Evolutionary conservation across 2,329 filamentous ascomycete genomes (phyloP).

Genomic region (Eutypella sp.): DNA sequence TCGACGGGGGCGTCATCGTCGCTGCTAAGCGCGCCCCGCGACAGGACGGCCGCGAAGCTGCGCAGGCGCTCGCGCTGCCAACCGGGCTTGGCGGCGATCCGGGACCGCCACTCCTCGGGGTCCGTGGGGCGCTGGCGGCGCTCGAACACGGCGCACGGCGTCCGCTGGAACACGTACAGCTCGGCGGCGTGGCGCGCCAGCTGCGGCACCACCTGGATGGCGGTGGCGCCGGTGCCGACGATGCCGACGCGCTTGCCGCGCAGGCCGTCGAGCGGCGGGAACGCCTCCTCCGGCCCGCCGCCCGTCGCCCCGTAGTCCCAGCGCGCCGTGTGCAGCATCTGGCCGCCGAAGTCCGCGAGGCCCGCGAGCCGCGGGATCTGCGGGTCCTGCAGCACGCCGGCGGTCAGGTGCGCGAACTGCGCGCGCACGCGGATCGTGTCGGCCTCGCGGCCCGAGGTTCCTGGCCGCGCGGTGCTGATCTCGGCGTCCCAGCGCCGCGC

Average conservation of each 20-base stretch:
- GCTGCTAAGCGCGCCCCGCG: too few species aligned
- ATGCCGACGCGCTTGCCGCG: conserved; percentile 42
- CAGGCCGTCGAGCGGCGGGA: conserved; percentile 38
- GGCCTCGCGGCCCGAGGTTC: conserved; percentile 17
- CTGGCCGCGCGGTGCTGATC: conserved; percentile 23
- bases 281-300: conserved; percentile 29
- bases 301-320: conserved; percentile 42
- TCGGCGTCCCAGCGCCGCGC: conserved; percentile 18
- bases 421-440: conserved; percentile 29
- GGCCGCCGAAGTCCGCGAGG: conserved; percentile 36
- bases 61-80: conserved; percentile 44
- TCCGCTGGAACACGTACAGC: conserved; percentile 53
- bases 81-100: conserved; percentile 32
- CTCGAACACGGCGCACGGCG: conserved; percentile 30
- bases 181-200: conserved; percentile 43
- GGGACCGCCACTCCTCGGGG: conserved; percentile 31
- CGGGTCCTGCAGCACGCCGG: conserved; percentile 35
- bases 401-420: conserved; percentile 35
- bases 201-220: conserved; percentile 39
- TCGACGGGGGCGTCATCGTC: conserved; percentile 30
- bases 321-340: conserved; percentile 40
- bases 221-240: conserved; percentile 47
- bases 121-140: conserved; percentile 27
- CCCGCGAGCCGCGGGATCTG: conserved; percentile 36
- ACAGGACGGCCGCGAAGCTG: conserved; percentile 39